Conservation (phyloP, 768 basidiomycete species). For the Tulasnella sp. region DNA sequence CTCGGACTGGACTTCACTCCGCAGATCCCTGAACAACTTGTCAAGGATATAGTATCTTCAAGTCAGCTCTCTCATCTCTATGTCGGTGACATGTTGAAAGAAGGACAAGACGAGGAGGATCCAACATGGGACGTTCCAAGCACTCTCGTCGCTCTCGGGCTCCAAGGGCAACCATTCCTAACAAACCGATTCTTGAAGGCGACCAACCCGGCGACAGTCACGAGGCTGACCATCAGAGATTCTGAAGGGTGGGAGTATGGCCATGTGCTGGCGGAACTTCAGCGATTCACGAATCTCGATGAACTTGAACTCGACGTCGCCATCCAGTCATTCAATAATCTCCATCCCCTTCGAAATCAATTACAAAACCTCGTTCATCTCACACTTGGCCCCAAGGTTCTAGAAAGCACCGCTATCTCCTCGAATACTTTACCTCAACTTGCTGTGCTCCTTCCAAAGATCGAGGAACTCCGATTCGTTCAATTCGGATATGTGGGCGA, state of each 20-base stretch:
- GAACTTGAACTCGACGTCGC: neutral
- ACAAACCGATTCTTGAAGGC: neutral
- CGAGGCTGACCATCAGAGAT: neutral
- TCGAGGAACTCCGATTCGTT: neutral
- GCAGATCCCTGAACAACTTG: neutral
- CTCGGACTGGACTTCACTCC: neutral
- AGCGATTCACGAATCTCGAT: neutral
- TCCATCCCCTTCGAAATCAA: neutral
- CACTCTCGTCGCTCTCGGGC: neutral
- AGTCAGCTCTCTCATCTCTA: neutral
- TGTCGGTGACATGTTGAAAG: neutral
- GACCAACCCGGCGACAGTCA: neutral
- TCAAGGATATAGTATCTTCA: neutral
- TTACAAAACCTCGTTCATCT: neutral
- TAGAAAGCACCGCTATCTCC: neutral
- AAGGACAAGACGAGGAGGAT: neutral
- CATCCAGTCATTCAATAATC: neutral
- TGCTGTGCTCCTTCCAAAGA: neutral
- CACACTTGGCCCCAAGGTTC: neutral
- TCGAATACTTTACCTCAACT: neutral
- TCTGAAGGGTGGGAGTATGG: neutral
- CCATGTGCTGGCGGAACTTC: too few relatives aligned
- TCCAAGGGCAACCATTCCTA: neutral
- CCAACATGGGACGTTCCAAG: neutral
- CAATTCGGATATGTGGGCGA: too few relatives aligned